These are phyloP conservation scores for Hymenoscyphus scutula DNA, from an alignment of 2,329 filamentous ascomycete species.

Conservation along the genomic window DNA sequence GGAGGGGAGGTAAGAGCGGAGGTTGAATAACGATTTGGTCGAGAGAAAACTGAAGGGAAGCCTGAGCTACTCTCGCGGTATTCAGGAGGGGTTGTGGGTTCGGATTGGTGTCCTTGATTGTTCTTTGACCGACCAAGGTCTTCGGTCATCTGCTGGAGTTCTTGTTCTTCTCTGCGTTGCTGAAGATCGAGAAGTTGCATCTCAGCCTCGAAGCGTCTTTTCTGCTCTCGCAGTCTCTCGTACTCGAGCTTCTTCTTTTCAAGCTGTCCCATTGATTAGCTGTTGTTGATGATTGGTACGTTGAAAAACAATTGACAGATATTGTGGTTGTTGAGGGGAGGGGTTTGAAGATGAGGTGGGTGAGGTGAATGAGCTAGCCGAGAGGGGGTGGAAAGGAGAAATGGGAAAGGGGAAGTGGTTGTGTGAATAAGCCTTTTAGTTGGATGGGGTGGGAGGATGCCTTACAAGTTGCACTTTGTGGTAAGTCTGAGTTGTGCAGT, in stretches of 20 bases:
- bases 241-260: constrained; percentile 94
- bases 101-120: constrained; percentile 70
- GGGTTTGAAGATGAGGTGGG: not conserved
- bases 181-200: constrained; percentile 87
- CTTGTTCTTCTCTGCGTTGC: constrained; percentile 77
- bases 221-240: constrained; percentile 85
- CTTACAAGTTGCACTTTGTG: constrained; percentile 78
- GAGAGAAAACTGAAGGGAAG: constrained; percentile 76
- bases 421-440: not conserved
- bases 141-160: constrained; percentile 81
- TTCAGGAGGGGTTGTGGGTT: constrained; percentile 94
- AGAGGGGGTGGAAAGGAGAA: too few species aligned
- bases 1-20: constrained; percentile 83
- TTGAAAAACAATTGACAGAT: constrained; percentile 4
- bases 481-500: constrained; percentile 48
- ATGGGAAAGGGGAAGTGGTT: not conserved
- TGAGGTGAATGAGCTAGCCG: too few species aligned
- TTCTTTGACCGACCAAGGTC: constrained; percentile 62
- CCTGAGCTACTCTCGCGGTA: constrained; percentile 70
- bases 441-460: constrained; percentile 13
- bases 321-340: not conserved
- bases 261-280: constrained; percentile 59
- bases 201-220: constrained; percentile 84
- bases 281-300: not conserved
- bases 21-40: constrained; percentile 84